These are phyloP conservation scores for Kluyveromyces wickerhamii DNA, from an alignment of 805 yeast species.

Conservation along the genomic window DNA sequence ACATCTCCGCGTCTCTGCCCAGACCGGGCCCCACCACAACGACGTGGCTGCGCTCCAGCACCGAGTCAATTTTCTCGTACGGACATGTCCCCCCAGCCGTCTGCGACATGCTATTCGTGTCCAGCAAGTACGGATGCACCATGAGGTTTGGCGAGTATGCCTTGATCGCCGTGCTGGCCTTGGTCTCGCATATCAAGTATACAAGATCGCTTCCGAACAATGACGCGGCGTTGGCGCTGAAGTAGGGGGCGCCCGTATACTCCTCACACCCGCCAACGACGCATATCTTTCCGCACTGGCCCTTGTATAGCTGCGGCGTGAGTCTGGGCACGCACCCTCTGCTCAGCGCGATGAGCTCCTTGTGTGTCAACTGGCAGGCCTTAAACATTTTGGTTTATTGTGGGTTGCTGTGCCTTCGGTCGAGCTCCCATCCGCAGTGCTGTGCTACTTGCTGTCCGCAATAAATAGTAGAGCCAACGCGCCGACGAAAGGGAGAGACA, in stretches of 20 bases:
- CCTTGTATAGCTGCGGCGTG: slow-evolving; percentile 66
- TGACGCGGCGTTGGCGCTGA: slow-evolving; percentile 79
- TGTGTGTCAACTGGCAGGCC: slow-evolving; percentile 14
- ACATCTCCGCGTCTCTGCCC: slow-evolving; percentile 72
- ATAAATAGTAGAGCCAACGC: too few relatives aligned
- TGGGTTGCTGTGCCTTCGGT: too few relatives aligned
- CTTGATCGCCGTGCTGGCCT: slow-evolving; percentile 77
- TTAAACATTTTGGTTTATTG: too few relatives aligned
- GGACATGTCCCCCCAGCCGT: slow-evolving; percentile 30
- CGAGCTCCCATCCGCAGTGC: too few relatives aligned
- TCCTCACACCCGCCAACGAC: slow-evolving; percentile 94
- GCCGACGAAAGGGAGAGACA: too few relatives aligned
- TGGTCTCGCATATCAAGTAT: slow-evolving; percentile 77
- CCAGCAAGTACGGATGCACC: slow-evolving; percentile 88
- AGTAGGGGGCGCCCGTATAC: slow-evolving; percentile 95
- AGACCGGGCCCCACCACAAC: slow-evolving; percentile 91
- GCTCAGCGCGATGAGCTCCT: slow-evolving; percentile 41
- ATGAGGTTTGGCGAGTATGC: slow-evolving; percentile 85
- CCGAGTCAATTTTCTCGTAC: slow-evolving; percentile 44
- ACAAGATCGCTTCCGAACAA: slow-evolving; percentile 81
- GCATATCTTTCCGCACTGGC: slow-evolving; percentile 79
- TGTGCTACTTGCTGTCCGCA: too few relatives aligned
- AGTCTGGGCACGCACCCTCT: slow-evolving; percentile 66
- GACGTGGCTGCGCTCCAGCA: slow-evolving; percentile 65
- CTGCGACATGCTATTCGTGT: slow-evolving; percentile 24